Base-by-base conservation (phyloP, 805 yeast genomes). In the Wickerhamomyces chambardii region DNA sequence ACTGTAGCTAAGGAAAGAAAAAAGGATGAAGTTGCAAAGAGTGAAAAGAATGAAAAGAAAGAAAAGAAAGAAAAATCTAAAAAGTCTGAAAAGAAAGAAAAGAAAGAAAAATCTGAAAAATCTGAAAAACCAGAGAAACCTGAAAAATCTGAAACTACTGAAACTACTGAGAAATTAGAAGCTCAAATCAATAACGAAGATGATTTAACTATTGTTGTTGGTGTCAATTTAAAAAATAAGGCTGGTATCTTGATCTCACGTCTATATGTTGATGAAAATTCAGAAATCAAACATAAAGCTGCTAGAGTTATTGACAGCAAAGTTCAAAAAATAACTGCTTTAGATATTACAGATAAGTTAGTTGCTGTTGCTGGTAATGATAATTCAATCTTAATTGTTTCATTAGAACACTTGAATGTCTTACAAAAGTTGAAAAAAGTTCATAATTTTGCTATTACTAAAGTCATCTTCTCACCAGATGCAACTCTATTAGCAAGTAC, bases 361-460 rank as follows among this genome's bases (percentile, higher is more conserved):
- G 53, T 58, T 28, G 68, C 73, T 18, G 42, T 72, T 19, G 63
- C 76, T 5, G 58, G 63, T 6, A 68, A 68, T 41, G 92, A 84
- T 45, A 70, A 75, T 43, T 73, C 92, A 2, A 60, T 87, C 11
- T 58, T 73, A 2, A 45, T 87, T n/a, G 54, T 78, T 11, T 67
- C 70, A 29, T 53, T 70, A 14, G 59, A 65, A 3, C 73, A 68
- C 41, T 69, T 87, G 39, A 64, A 68, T 30, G 55, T 68, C 11
- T 46, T 75, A 18, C 73, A 69, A 38, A 59, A 65, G 6, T 61
- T 75, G 36, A 24, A 24, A 24, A n/a, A 24, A 14, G 27, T n/a
- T n/a, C 96, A 87, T 53, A 63, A 69, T 8, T 84, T 84, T 54
- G 86, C 94, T 18, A 77, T 86, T 35, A 86, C 96, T 0, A 68